Percentiles rank a stretch among this genome's conserved stretches.
Conservation (phyloP, 352 stramenopile genomes). For the Phytophthora cajani region DNA sequence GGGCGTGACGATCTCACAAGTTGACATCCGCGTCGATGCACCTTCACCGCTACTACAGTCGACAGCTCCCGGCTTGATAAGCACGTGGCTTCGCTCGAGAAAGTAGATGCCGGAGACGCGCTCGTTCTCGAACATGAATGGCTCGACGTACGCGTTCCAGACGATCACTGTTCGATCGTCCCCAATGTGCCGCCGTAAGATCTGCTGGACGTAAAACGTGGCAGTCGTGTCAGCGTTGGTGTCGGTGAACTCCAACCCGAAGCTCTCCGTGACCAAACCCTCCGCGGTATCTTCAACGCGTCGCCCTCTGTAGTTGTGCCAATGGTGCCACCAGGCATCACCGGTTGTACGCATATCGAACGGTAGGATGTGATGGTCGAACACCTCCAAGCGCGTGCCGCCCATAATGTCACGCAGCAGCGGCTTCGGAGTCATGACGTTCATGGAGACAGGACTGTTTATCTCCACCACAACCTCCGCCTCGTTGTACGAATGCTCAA, state of each 20-base stretch:
- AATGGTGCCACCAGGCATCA: slow-evolving; percentile 39
- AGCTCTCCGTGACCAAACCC: slow-evolving; percentile 53
- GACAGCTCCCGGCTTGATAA: slow-evolving; percentile 38
- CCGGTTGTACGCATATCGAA: slow-evolving; percentile 33
- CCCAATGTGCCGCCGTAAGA: slow-evolving; percentile 54
- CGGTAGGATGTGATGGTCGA: slow-evolving; percentile 39
- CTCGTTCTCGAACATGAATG: slow-evolving; percentile 53
- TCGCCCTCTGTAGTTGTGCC: slow-evolving; percentile 21
- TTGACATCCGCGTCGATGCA: slow-evolving; percentile 49
- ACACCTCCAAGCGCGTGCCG: slow-evolving; percentile 43
- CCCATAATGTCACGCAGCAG: slow-evolving; percentile 33
- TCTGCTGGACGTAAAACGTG: slow-evolving; percentile 51
- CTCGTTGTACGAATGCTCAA: slow-evolving; percentile 40
- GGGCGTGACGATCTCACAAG: slow-evolving; percentile 50
- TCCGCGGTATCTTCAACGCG: slow-evolving; percentile 26
- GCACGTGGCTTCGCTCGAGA: slow-evolving; percentile 57
- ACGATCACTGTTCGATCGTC: slow-evolving; percentile 55
- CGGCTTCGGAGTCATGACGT: slow-evolving; percentile 11
- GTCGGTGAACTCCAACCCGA: slow-evolving; percentile 51
- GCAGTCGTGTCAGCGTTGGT: slow-evolving; percentile 42
- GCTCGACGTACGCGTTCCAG: slow-evolving; percentile 60
- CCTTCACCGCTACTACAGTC: slow-evolving; percentile 11
- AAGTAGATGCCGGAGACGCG: slow-evolving; percentile 49
- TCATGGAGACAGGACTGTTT: slow-evolving; percentile 17
- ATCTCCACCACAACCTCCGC: slow-evolving; percentile 31